Base-by-base conservation (phyloP, 148 eudicot genomes). In the Spergularia bocconei region DNA sequence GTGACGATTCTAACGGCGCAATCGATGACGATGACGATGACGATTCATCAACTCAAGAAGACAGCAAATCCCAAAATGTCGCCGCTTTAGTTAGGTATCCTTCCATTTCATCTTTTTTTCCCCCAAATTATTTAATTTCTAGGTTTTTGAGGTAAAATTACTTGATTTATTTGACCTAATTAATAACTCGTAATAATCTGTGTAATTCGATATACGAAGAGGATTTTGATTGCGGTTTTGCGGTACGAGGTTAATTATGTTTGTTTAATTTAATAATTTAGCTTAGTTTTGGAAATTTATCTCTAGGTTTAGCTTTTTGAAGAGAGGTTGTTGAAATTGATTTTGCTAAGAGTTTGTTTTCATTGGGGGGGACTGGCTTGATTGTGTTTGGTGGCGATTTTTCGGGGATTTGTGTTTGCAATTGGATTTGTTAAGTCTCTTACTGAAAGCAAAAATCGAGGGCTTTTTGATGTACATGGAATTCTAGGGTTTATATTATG, bases 21-120 rank as follows among this genome's bases (percentile, higher is more conserved):
- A 69, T 69, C 33, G 59, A 69, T 52, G 72, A 50, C 10, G 70
- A 67, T 47, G 70, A 47, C 20, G 33, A 48, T 44, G 48, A 44
- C 10, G 48, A 44, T 51, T 21, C 50, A 69, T 69, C 60, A 0
- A 52, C 72, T 11, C 72, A 69, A 29, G 72, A 69, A 69, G 72
- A 69, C 1, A 53, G 29, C 12, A 69, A 69, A 52, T 69, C 72
- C 1, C 72, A 69, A 52, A 69, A 52, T 53, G 72, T 69, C 60
- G 72, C 72, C 14, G 53, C 72, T 69, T n/a, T 69, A 19, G 44
- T 69, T 29, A 52, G 72, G 72, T 69, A 69, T 14, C 41, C 44
- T 53, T 69, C 8, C 47, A 69, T 69, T 69, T 0, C 36, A 29
- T 29, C 36, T 4, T 53, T 19, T 19, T 59, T 69, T 29, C 36